These are phyloP conservation scores for Sporisorium graminicola DNA, from an alignment of 1,284 basidiomycete genomes.

Conservation along the genomic window DNA sequence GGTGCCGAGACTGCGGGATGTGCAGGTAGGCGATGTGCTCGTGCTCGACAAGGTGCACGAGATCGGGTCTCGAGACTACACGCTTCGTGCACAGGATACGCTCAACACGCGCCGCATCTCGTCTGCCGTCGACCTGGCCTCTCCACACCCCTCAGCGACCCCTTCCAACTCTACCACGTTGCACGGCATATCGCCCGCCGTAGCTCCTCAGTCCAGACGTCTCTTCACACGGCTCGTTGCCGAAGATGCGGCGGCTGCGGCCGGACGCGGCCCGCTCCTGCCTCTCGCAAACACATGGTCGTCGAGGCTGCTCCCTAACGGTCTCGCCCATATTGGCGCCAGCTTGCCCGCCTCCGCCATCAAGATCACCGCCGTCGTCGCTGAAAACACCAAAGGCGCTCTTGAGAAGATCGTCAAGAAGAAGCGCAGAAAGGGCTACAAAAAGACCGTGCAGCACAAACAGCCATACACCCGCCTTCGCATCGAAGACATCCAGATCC, in stretches of 20 bases:
- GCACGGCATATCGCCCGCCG: conserved; percentile 22
- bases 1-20: conserved; percentile 81
- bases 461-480: conserved; percentile 85
- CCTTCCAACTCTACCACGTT: background rate
- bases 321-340: conserved; percentile 64
- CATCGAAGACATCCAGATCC: conserved; percentile 66
- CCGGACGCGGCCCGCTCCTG: conserved; percentile 11
- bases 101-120: conserved; percentile 48
- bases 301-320: conserved; percentile 53
- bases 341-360: conserved; percentile 71
- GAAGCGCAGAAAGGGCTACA: conserved; percentile 96
- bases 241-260: conserved; percentile 4
- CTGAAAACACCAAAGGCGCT: conserved; percentile 94
- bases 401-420: conserved; percentile 94
- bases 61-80: conserved; percentile 93
- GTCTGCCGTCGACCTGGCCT: conserved; percentile 29
- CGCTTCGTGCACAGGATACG: conserved; percentile 76
- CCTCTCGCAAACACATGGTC: conserved; percentile 60
- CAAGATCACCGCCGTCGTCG: conserved; percentile 84
- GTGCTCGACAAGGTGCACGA: conserved; percentile 89
- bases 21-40: conserved; percentile 83
- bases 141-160: background rate
- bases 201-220: conserved; percentile 26
- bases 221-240: conserved; percentile 32
- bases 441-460: conserved; percentile 85